Percentiles rank a stretch among this genome's conserved stretches.
These are phyloP conservation scores for Alternaria ventricosa DNA, from an alignment of 2,329 filamentous ascomycete species.

Conservation along the genomic window DNA sequence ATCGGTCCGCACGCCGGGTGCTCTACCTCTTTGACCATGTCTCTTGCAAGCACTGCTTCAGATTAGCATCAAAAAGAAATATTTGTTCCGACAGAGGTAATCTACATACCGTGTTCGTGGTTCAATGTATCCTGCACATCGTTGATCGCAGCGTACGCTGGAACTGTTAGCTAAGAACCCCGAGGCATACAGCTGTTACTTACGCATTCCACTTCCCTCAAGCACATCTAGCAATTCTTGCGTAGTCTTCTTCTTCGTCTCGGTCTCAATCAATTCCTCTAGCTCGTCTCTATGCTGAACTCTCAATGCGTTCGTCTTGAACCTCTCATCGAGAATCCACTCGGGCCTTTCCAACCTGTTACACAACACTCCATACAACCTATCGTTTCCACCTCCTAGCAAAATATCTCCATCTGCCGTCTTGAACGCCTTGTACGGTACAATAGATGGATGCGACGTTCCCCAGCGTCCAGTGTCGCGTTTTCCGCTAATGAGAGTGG, in stretches of 20 bases:
- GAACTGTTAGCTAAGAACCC: conserved; percentile 7
- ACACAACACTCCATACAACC: conserved; percentile 66
- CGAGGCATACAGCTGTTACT: conserved; percentile 5
- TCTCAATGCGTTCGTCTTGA: conserved; percentile 64
- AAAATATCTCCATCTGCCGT: conserved; percentile 69
- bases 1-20: conserved; percentile 84
- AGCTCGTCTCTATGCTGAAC: conserved; percentile 76
- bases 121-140: conserved; percentile 85
- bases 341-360: conserved; percentile 63
- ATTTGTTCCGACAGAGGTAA: neutral
- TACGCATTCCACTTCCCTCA: conserved; percentile 84
- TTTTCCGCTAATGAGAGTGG: conserved; percentile 84
- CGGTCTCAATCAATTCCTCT: conserved; percentile 77
- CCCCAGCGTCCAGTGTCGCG: conserved; percentile 92
- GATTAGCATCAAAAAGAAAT: conserved; percentile 6
- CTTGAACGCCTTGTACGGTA: conserved; percentile 86
- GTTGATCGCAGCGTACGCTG: conserved; percentile 86
- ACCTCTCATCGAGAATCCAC: conserved; percentile 64
- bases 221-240: conserved; percentile 85
- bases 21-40: conserved; percentile 89
- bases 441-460: conserved; percentile 97
- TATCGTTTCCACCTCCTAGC: conserved; percentile 69
- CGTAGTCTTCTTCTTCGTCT: conserved; percentile 79
- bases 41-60: conserved; percentile 67
- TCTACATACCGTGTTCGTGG: conserved; percentile 75